Percentiles rank a stretch among this genome's conserved stretches.
Evolutionary conservation across 306 rosid species (phyloP).

Genomic region (Ochetophila trinervis): DNA sequence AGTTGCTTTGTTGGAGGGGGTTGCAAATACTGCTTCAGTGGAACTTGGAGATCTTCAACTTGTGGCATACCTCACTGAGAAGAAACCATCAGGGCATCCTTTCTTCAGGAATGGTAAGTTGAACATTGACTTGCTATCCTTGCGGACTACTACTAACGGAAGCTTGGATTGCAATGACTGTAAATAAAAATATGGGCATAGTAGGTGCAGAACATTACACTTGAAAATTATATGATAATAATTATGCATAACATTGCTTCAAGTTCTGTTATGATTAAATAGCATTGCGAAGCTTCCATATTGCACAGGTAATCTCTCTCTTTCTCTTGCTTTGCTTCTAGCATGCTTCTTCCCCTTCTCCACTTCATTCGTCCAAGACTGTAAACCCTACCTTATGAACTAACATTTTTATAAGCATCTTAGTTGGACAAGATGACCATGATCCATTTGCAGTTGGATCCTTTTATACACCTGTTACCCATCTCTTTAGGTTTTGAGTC

Average conservation of each 20-base stretch:
- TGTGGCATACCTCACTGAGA: constrained; percentile 65
- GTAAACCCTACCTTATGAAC: neutral
- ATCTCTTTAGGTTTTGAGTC: neutral
- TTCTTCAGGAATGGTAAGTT: constrained; percentile 72
- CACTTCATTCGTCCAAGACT: too few relatives aligned
- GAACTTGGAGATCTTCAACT: constrained; percentile 78
- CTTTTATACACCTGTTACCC: neutral
- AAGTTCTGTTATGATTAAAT: too few relatives aligned
- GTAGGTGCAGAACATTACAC: neutral
- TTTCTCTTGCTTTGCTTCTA: neutral
- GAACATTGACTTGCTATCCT: constrained; percentile 13
- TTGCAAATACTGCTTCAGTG: constrained; percentile 64
- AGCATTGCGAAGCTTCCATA: too few relatives aligned
- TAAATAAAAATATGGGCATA: neutral
- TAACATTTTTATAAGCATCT: neutral
- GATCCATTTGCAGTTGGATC: neutral
- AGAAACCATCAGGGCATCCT: constrained; percentile 71
- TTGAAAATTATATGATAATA: neutral
- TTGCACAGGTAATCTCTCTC: too few relatives aligned
- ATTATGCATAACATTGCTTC: neutral
- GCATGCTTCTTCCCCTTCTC: neutral
- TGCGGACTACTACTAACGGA: constrained; percentile 6
- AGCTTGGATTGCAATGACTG: constrained; percentile 14
- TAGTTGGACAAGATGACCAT: neutral
- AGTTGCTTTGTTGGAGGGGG: constrained; percentile 65